These are phyloP conservation scores for Penicillium paradoxum DNA, from an alignment of 495 filamentous ascomycete species.

Conservation along the genomic window DNA sequence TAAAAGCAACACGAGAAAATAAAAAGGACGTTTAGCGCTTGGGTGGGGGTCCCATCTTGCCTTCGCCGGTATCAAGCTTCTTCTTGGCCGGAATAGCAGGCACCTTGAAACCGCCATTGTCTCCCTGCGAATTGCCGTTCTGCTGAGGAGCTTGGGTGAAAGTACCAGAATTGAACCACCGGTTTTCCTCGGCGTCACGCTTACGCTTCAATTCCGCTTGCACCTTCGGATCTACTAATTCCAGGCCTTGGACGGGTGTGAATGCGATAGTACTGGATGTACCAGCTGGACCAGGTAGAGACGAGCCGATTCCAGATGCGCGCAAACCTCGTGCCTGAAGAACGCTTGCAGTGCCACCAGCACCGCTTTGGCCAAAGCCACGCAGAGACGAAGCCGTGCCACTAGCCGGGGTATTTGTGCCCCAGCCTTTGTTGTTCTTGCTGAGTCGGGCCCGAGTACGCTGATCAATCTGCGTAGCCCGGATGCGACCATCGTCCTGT, in stretches of 20 bases:
- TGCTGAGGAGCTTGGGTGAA: constrained; percentile 81
- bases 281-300: constrained; percentile 54
- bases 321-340: constrained; percentile 69
- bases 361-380: constrained; percentile 63
- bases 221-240: constrained; percentile 92
- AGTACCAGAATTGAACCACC: constrained; percentile 93
- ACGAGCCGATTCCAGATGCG: constrained; percentile 68
- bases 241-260: constrained; percentile 88
- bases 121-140: constrained; percentile 21
- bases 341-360: constrained; percentile 56
- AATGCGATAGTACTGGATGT: constrained; percentile 88
- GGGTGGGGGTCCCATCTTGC: constrained; percentile 43
- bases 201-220: constrained; percentile 76
- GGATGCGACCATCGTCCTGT: constrained; percentile 78
- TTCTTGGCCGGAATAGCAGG: constrained; percentile 43
- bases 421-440: constrained; percentile 97
- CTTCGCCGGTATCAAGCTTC: constrained; percentile 39
- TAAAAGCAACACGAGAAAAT: constrained; percentile 3
- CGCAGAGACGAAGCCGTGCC: constrained; percentile 70
- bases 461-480: constrained; percentile 85
- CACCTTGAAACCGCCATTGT: constrained; percentile 48
- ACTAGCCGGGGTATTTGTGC: constrained; percentile 59
- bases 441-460: constrained; percentile 86
- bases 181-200: constrained; percentile 86
- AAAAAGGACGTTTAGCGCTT: constrained; percentile 21